Base-by-base conservation (phyloP, 2,329 filamentous ascomycete species). In the Colletotrichum horii region DNA sequence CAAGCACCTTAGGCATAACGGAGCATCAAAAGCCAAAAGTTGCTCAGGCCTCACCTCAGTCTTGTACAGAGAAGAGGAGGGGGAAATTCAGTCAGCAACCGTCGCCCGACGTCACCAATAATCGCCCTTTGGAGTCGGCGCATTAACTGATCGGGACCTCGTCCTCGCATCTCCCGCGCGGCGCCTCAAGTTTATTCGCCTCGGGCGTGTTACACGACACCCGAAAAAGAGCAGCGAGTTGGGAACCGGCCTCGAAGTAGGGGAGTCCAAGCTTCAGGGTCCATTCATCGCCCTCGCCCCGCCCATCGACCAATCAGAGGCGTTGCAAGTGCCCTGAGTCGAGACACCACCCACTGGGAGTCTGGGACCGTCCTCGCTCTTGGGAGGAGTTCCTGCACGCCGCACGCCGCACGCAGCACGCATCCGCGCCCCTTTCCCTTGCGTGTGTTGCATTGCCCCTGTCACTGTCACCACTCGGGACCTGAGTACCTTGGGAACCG, bases 121-220 rank as follows among this genome's bases (percentile, higher is more conserved):
- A n/a, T n/a, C 38, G 38, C 38, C n/a, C 9, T 43, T 48, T n/a
- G 38, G 38, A 6, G 19, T 0, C 12, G 38, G 38, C 36, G 62
- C 62, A 66, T 52, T 26, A 66, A 52, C 43, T 66, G 12, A 48
- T 66, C 43, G 62, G 38, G 36, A 8, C 62, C 34, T 56, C 70
- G 52, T 43, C 70, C 34, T 65, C 48, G 66, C 62, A 70, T 52
- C 71, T 56, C 71, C 70, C n/a, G 43, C 65, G 26, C 38, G 66
- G 68, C 66, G 55, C 68, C 68, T 71, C 61, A 38, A 68, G 70
- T 68, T 75, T 68, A 73, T 73, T 75, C 73, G 64, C 55, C 68
- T 67, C 62, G 48, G 34, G 67, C 34, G 15, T 71, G 69, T 67
- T 43, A 67, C 36, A 48, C 26, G 11, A 30, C 52, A 38, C 61